phyloP scores from a whole-genome alignment of 108 stramenopile genomes.

The Conticribra weissflogii region DNA sequence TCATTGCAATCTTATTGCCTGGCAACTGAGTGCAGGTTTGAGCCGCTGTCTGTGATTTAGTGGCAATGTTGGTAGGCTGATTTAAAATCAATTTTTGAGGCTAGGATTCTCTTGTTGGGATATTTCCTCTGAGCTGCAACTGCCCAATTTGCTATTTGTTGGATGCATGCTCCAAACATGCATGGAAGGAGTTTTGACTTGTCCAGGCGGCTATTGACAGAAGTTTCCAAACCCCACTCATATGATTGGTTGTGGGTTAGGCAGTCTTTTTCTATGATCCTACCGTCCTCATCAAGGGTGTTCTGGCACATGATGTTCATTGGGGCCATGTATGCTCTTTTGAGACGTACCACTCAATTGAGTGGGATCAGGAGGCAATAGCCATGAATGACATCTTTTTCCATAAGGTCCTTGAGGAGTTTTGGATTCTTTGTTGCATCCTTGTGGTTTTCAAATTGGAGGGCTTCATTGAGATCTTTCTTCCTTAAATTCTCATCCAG shows the following conservation, averaged over 20 bases:
- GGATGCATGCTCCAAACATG: slow-evolving; percentile 12
- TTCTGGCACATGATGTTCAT: slow-evolving; percentile 16
- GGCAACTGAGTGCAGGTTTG: slow-evolving; percentile 9
- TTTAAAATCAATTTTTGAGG: slow-evolving; percentile 19
- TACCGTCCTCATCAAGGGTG: slow-evolving; percentile 13
- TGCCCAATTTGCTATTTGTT: not conserved
- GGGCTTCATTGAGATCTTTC: not conserved
- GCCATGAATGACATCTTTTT: slow-evolving; percentile 9
- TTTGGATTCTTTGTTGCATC: no score
- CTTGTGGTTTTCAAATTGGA: no score
- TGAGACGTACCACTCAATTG: not conserved
- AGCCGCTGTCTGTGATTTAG: not conserved
- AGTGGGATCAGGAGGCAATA: slow-evolving; percentile 9
- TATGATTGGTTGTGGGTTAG: slow-evolving; percentile 25
- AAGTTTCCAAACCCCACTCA: not conserved
- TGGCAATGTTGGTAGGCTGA: slow-evolving; percentile 17
- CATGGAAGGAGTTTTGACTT: not conserved
- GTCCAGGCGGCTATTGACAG: slow-evolving; percentile 7
- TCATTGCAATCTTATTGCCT: not conserved
- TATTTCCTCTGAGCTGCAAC: not conserved
- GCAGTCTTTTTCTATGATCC: slow-evolving; percentile 11
- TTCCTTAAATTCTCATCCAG: slow-evolving; percentile 4
- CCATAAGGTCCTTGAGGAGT: not conserved
- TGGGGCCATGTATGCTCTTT: slow-evolving; percentile 4
- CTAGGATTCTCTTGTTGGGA: slow-evolving; percentile 1